Evolutionary conservation across 208 protist species (phyloP), one percentile per base, ranked within the genome.

Genomic region (Acanthamoeba royreba): DNA sequence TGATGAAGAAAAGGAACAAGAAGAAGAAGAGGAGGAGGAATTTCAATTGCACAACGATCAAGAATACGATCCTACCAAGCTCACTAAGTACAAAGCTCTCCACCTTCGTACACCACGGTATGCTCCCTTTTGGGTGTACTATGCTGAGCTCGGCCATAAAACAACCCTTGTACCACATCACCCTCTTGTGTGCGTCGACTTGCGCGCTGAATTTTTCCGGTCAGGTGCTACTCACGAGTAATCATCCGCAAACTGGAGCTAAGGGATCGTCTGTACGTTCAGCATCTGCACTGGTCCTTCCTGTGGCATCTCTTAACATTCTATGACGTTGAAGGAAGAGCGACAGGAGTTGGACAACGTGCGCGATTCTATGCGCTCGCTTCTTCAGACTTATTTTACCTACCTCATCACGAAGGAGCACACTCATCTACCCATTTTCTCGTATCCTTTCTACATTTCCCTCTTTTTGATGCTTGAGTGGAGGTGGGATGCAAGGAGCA

Each of bases 321-420:
- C 19, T 55, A 9, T 55, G 49, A 9, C 19, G 49, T 55, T 25
- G 25, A 15, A 74, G 63, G 63, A 74, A 11, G 63, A 74, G 63
- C 63, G 63, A 25, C 63, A 74, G 33, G 63, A 74, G 15, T 38
- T 74, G 63, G 63, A 74, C 31, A 28, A 38, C 17, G 63, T 74
- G 63, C 63, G 63, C 4, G 63, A 74, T 19, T 45, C 63, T 17
- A 74, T 86, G 77, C 40, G 77, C 22, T 22, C 77, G n/a, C 40
- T 86, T 19, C 40, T 86, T 9, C 77, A 55, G 45, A 86, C 31
- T 38, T 91, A 72, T 22, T 42, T 38, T 7, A 91, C 47, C 3
- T 91, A 91, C 22, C 85, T 91, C 85, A 91, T 91, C 49, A 92
- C 87, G 1, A 92, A 92, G 46, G 58, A 92, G 63, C 87, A 79